Base-by-base conservation (phyloP, 2,329 filamentous ascomycete species). In the Botryotinia convoluta region DNA sequence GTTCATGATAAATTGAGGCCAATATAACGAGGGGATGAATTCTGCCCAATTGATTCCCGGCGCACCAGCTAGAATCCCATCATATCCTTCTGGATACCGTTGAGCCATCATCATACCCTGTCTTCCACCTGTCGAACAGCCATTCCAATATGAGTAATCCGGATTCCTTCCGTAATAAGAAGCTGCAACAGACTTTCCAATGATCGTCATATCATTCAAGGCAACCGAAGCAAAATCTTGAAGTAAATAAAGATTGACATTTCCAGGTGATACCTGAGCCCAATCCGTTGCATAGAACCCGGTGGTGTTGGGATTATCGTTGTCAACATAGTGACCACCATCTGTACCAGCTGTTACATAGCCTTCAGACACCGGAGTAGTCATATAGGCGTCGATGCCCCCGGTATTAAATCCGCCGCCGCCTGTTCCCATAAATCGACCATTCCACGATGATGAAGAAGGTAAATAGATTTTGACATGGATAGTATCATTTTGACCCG, bases 61-160 rank as follows among this genome's bases (percentile, higher is more conserved):
- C 1, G 83, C 81, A 6, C 72, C 75, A 7, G 84, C 82, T 6
- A 83, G 64, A 64, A 85, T 84, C 18, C 84, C 83, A 76, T 85
- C 80, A 65, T 81, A 84, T 4, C 78, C 77, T 0, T 77, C 71
- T 1, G 83, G 82, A 71, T 81, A 84, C 7, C 79, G 74, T 72
- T 85, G 82, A 4, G 82, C 82, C 16, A 78, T 69, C 78, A 81
- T 81, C 20, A 82, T 71, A 3, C 82, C 83, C 71, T 83, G 82
- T 35, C 83, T 69, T 14, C 83, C 83, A 37, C 82, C 83, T 14
- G 77, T 81, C 26, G 81, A 83, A 73, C 83, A 84, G 10, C 83
- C 82, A 72, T 77, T 78, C 77, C 77, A 84, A 72, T 84, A 84
- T 1, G 81, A 83, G 72, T 80, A 83, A 3, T 78, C 75, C 0